Evolutionary conservation across 2,329 filamentous ascomycete species (phyloP).

Genomic region (Geosmithia flava): DNA sequence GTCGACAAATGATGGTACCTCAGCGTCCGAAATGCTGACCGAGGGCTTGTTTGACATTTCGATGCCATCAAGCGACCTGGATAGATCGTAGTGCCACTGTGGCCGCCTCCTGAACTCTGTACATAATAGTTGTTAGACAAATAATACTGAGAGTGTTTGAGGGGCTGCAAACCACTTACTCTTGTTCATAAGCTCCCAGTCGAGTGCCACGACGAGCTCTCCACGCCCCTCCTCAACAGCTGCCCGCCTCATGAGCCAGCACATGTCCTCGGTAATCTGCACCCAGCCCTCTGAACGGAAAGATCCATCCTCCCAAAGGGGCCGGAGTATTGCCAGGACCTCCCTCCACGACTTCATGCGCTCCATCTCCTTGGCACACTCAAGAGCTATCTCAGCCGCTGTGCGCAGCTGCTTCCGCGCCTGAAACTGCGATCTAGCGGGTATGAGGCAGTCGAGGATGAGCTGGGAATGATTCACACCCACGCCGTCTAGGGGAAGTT

Average conservation of each 20-base stretch:
- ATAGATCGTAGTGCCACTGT: constrained; percentile 50
- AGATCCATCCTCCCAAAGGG: constrained; percentile 43
- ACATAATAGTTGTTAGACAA: not conserved
- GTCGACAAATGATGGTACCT: constrained; percentile 39
- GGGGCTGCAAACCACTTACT: constrained; percentile 29
- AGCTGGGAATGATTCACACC: constrained; percentile 43
- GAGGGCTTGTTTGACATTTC: constrained; percentile 28
- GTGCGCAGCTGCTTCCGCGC: constrained; percentile 38
- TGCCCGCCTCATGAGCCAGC: constrained; percentile 47
- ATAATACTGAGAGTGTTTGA: not conserved
- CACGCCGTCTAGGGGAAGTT: constrained; percentile 36
- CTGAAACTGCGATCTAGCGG: constrained; percentile 40
- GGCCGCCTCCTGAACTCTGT: constrained; percentile 40
- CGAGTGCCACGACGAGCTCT: constrained; percentile 45
- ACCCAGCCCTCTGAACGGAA: constrained; percentile 50
- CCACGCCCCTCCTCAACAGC: constrained; percentile 38
- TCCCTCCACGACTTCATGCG: constrained; percentile 37
- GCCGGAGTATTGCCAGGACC: constrained; percentile 38
- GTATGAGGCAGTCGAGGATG: constrained; percentile 38
- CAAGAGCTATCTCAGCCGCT: constrained; percentile 42
- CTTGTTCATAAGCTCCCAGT: constrained; percentile 52
- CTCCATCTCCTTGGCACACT: constrained; percentile 43
- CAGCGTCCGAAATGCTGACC: constrained; percentile 37
- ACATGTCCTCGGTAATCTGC: constrained; percentile 44
- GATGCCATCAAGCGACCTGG: constrained; percentile 40